Evolutionary conservation across 2,329 filamentous ascomycete species (phyloP).

Genomic region (Stagonosporopsis vannaccii): DNA sequence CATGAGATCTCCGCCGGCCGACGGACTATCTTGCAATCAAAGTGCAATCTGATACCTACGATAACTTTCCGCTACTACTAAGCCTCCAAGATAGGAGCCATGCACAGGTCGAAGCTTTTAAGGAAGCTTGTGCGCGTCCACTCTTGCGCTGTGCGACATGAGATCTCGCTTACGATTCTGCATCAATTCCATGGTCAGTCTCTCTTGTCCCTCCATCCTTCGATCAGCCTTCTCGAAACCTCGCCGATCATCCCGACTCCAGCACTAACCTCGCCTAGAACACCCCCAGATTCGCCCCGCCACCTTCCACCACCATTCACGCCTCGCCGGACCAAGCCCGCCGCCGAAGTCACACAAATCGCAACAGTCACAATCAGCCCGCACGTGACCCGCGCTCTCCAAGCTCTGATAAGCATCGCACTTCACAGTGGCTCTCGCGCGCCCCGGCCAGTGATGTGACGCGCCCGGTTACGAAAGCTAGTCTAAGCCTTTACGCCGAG

Average conservation of each 20-base stretch:
- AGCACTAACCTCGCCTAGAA: slow-evolving; percentile 9
- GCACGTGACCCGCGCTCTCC: slow-evolving; percentile 10
- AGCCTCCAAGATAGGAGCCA: slow-evolving; percentile 10
- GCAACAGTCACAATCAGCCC: slow-evolving; percentile 6
- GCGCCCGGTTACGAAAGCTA: slow-evolving; percentile 17
- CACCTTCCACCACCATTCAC: slow-evolving; percentile 2
- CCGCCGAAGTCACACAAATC: slow-evolving; percentile 14
- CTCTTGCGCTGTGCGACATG: not conserved
- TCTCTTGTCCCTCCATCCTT: slow-evolving; percentile 3
- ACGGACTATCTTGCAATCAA: slow-evolving; percentile 11
- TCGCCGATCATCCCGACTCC: slow-evolving; percentile 18
- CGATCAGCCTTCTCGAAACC: slow-evolving; percentile 17
- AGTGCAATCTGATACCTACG: slow-evolving; percentile 6
- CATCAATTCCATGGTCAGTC: not conserved
- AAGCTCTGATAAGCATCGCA: slow-evolving; percentile 18
- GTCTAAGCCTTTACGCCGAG: slow-evolving; percentile 12
- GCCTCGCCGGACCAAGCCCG: slow-evolving; percentile 9
- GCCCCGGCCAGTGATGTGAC: slow-evolving; percentile 11
- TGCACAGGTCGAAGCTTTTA: slow-evolving; percentile 2
- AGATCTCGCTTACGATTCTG: not conserved
- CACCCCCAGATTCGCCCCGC: slow-evolving; percentile 14
- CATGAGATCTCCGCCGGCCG: slow-evolving; percentile 1
- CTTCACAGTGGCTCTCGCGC: slow-evolving; percentile 10
- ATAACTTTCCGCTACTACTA: slow-evolving; percentile 4
- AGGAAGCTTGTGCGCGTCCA: not conserved